Base-by-base conservation (phyloP, 441 rosid genomes). In the Populus trichocarpa region DNA sequence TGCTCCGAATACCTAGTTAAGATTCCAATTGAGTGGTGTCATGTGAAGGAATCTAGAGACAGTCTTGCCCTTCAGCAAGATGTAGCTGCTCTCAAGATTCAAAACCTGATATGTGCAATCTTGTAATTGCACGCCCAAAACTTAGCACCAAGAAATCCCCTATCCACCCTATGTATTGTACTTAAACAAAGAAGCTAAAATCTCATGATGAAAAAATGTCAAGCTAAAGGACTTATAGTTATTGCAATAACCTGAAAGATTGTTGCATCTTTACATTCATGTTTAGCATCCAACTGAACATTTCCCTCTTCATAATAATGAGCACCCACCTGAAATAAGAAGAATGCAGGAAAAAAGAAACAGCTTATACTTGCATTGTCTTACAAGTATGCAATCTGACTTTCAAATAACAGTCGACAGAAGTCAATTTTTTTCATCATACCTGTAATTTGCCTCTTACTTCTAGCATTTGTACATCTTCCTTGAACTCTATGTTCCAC, bases 231-330 rank as follows among this genome's bases (percentile, higher is more conserved):
- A 77, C 18, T 14, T 42, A 14, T 40, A 35, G 28, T 16, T 50
- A 30, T 30, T 33, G 75, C 2, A 74, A 42, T 69, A 77, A 96
- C 99, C 98, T 94, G 99, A 86, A 96, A 87, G 11, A 91, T 84
- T 30, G 99, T 91, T 28, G 91, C 88, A 84, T 94, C 98, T 84
- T 87, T 84, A 82, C 93, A 92, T 78, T 93, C 97, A 77, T 94
- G 90, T 80, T 89, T 88, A 66, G 99, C 92, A 81, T 93, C 98
- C 87, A 94, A 86, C 84, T 96, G 98, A 79, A 96, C 99, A 88
- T 96, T 96, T 77, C 99, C 98, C 87, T 96, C 98, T 83, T 96
- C 99, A 80, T 94, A 96, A 85, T 94, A 96, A 85, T 96, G 99
- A 53, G 98, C 98, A 40, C 86, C 95, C 79, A 96, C 99, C 99